Conservation (phyloP, 2,329 filamentous ascomycete genomes). For the Colletotrichum sp. region DNA sequence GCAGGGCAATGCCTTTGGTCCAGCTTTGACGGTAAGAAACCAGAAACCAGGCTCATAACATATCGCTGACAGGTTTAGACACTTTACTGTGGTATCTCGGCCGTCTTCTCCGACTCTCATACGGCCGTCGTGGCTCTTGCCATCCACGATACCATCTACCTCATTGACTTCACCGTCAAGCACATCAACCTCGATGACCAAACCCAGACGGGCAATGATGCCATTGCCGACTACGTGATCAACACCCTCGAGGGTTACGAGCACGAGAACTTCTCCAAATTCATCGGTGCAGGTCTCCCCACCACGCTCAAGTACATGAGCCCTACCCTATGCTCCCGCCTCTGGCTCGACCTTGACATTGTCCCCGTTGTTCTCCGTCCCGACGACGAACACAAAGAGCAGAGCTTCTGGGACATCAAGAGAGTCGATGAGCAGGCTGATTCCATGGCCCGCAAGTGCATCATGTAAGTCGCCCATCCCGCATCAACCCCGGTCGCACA, state of each 20-base stretch:
- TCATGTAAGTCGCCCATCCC: constrained; percentile 59
- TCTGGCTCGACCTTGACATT: constrained; percentile 80
- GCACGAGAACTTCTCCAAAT: constrained; percentile 71
- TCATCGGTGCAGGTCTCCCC: constrained; percentile 75
- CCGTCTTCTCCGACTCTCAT: constrained; percentile 52
- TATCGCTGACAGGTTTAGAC: constrained; percentile 39
- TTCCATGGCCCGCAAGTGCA: constrained; percentile 79
- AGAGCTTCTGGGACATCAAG: constrained; percentile 56
- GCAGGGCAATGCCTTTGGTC: constrained; percentile 46
- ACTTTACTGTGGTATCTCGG: constrained; percentile 67
- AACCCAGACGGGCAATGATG: constrained; percentile 42
- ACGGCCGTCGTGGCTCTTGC: constrained; percentile 68
- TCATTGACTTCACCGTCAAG: constrained; percentile 72
- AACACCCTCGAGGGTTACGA: constrained; percentile 62
- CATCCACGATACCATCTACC: constrained; percentile 75
- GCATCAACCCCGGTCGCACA: not conserved
- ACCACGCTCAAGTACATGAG: constrained; percentile 61
- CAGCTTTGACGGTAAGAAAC: constrained; percentile 47
- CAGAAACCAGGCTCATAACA: not conserved
- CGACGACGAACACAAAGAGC: constrained; percentile 46
- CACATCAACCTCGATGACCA: constrained; percentile 52
- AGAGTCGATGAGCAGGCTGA: constrained; percentile 82
- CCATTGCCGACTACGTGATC: constrained; percentile 65
- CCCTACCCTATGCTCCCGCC: constrained; percentile 68
- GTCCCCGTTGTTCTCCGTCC: constrained; percentile 69